Conservation (phyloP, 306 rosid genomes). For the Malus orientalis region DNA sequence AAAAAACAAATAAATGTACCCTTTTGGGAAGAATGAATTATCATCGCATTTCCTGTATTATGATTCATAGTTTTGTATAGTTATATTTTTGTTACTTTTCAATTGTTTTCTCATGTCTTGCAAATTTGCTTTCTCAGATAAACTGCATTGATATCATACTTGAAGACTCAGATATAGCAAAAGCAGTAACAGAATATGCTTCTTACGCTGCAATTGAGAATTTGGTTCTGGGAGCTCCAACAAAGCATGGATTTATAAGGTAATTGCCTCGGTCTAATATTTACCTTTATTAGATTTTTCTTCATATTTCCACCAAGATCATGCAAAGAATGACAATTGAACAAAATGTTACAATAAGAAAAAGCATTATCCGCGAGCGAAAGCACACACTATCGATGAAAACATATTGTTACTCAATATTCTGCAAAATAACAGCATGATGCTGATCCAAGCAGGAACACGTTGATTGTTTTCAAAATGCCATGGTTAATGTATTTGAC, state of each 20-base stretch:
- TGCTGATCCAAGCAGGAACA: too few relatives aligned
- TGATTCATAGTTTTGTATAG: background rate
- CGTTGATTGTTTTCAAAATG: background rate
- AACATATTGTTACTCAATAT: background rate
- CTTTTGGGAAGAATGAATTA: background rate
- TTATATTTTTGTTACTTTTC: background rate
- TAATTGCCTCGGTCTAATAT: constrained; percentile 1
- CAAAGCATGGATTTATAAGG: constrained; percentile 87
- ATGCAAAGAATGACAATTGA: background rate
- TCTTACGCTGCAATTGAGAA: constrained; percentile 73
- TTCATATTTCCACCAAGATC: background rate
- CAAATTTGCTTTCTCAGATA: constrained; percentile 34
- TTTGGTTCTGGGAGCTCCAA: constrained; percentile 65
- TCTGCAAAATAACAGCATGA: background rate
- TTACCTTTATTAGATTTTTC: too few relatives aligned
- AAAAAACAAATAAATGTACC: background rate
- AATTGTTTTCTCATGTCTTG: background rate
- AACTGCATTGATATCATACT: constrained; percentile 76
- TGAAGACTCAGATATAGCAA: constrained; percentile 67
- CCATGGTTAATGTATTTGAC: background rate
- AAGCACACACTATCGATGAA: background rate
- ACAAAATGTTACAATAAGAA: background rate
- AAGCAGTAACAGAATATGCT: constrained; percentile 68
- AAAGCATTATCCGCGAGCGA: too few relatives aligned
- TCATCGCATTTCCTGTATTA: background rate